phyloP scores from a whole-genome alignment of 2,329 filamentous ascomycete genomes.

The Coniochaeta sp. region DNA sequence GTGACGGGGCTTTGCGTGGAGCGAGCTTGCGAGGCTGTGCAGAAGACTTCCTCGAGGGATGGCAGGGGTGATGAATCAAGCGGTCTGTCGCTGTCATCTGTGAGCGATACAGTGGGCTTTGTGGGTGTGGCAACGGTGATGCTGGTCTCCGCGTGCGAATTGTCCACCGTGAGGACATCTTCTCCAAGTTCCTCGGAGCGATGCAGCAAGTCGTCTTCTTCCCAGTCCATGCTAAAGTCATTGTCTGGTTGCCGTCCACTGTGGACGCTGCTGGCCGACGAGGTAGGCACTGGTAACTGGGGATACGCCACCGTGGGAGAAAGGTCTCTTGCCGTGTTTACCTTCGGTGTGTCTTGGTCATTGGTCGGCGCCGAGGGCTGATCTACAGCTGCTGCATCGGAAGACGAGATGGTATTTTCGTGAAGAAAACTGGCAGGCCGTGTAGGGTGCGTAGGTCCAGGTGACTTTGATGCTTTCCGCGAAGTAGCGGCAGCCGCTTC shows the following conservation, averaged over 20 bases:
- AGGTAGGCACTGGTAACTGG: constrained; percentile 21
- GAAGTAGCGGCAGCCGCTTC: constrained; percentile 6
- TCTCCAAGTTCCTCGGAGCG: constrained; percentile 5
- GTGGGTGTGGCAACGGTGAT: constrained; percentile 3
- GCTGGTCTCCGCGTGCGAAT: background rate
- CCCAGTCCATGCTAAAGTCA: constrained; percentile 26
- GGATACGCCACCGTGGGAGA: constrained; percentile 19
- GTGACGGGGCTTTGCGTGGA: constrained; percentile 26
- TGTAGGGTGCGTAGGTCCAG: background rate
- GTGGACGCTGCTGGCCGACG: constrained; percentile 31
- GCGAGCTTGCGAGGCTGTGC: constrained; percentile 28
- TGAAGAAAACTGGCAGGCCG: background rate
- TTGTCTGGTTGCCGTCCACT: constrained; percentile 45
- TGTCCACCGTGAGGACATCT: background rate
- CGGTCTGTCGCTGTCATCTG: constrained; percentile 6
- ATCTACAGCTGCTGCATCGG: background rate
- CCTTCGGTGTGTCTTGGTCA: constrained; percentile 9
- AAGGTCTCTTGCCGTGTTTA: background rate
- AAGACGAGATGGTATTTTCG: background rate
- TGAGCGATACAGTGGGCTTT: background rate
- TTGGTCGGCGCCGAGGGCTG: background rate
- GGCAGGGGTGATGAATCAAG: constrained; percentile 11
- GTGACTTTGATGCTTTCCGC: background rate
- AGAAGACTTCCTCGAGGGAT: constrained; percentile 32
- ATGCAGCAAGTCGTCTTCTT: constrained; percentile 20